Evolutionary conservation across 2,329 filamentous ascomycete genomes (phyloP).

Genomic region (Cercospora beticola): DNA sequence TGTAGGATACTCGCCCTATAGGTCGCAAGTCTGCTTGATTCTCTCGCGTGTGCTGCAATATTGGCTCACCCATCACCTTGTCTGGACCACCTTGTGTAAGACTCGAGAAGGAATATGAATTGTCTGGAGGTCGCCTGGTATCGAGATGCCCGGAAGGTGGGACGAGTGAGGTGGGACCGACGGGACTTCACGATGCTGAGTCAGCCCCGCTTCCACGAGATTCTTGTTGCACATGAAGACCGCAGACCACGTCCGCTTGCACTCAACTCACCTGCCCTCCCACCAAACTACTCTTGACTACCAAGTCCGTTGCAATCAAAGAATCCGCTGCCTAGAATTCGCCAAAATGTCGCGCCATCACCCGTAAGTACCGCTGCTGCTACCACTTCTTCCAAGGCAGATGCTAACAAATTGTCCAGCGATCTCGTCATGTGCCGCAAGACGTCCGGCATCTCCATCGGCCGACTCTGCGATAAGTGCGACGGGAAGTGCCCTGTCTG

Average conservation of each 20-base stretch:
- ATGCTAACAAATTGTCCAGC: slow-evolving; percentile 45
- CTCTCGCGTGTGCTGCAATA: too few species aligned
- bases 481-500: slow-evolving; percentile 99
- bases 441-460: slow-evolving; percentile 94
- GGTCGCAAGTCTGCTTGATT: too few species aligned
- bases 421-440: slow-evolving; percentile 99
- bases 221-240: slow-evolving; percentile 2
- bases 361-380: slow-evolving; percentile 60
- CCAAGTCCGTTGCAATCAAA: neutral
- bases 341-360: slow-evolving; percentile 84
- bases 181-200: neutral
- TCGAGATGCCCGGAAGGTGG: neutral
- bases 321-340: neutral
- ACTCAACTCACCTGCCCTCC: too few species aligned
- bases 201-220: neutral
- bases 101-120: too few species aligned
- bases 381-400: neutral
- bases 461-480: slow-evolving; percentile 98
- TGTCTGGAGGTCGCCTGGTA: too few species aligned
- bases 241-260: neutral
- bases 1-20: too few species aligned
- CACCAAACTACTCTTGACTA: neutral
- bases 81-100: neutral
- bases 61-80: neutral
- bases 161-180: neutral